Base-by-base conservation (phyloP, 495 filamentous ascomycete species). In the Tirmania nivea region DNA sequence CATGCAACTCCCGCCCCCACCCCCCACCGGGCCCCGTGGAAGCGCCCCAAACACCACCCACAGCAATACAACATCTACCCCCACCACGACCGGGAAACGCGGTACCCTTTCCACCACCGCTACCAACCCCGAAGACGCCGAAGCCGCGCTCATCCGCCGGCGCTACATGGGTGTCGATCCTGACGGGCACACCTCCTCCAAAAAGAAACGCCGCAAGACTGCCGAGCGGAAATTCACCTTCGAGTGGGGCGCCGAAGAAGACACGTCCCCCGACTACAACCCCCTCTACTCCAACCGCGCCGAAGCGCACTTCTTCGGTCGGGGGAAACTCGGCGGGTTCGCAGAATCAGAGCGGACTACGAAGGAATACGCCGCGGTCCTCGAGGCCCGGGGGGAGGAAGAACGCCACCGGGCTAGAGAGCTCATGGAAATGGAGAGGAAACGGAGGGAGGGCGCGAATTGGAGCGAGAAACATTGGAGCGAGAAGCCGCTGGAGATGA, bases 161-260 rank as follows among this genome's bases (percentile, higher is more conserved):
- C 73, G 83, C 50, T 97, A 97, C 62, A 94, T 97, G 86, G 90
- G 90, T 8, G 80, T 83, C 10, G 85, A 94, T 50, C 77, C 83
- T 56, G 84, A 85, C 3, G 94, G 79, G 34, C 94, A 94, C 63
- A 92, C 86, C 0, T 45, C 39, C 3, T 86, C 86, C 9, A 92
- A 94, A 73, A 96, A 96, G 74, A 97, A 96, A 71, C 76, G 89
- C 50, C 81, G 81, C 66, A 75, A 92, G 57, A 94, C 88, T 1
- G 87, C 86, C 10, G 89, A 94, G 65, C 84, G 88, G 68, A 95
- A 96, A 63, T 97, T 97, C 73, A 97, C 95, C 63, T 96, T 99
- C 59, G 90, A 96, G 65, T 99, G 90, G 90, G 93, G 94, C 59
- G 73, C 77, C 2, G 87, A 95, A 60, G 90, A 99, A 60, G 90